Conservation (phyloP, 345 rosid genomes). For the Acer saccharum region DNA sequence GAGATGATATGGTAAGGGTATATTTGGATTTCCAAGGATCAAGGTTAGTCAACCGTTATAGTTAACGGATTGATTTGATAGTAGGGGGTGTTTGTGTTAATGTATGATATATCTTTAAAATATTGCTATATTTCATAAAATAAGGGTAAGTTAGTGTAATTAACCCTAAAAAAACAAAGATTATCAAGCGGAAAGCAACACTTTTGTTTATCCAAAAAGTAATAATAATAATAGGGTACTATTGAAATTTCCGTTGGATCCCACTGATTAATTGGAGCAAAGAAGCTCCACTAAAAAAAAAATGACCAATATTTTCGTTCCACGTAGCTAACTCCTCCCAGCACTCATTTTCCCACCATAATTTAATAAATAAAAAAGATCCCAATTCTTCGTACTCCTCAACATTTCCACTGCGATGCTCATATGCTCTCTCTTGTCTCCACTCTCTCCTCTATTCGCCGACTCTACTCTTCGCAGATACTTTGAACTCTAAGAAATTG, state of each 20-base stretch:
- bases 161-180: no score
- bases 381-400: neutral
- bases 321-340: constrained; percentile 9
- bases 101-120: no score
- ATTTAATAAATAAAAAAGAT: neutral
- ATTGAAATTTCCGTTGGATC: neutral
- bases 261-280: neutral
- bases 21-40: no score
- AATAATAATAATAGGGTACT: neutral
- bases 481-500: neutral
- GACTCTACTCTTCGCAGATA: neutral
- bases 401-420: neutral
- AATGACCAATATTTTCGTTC: neutral
- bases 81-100: no score
- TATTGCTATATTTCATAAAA: no score
- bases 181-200: no score
- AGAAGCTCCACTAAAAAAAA: neutral
- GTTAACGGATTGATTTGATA: no score
- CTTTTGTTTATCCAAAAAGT: neutral
- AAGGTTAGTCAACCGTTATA: no score
- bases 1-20: no score
- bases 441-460: neutral
- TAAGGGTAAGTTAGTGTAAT: no score
- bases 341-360: constrained; percentile 14
- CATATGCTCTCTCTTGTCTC: constrained; percentile 28